Percentiles rank a stretch among this genome's conserved stretches.
These are phyloP conservation scores for Xylaria bambusicola DNA, from an alignment of 495 filamentous ascomycete genomes.

Conservation along the genomic window DNA sequence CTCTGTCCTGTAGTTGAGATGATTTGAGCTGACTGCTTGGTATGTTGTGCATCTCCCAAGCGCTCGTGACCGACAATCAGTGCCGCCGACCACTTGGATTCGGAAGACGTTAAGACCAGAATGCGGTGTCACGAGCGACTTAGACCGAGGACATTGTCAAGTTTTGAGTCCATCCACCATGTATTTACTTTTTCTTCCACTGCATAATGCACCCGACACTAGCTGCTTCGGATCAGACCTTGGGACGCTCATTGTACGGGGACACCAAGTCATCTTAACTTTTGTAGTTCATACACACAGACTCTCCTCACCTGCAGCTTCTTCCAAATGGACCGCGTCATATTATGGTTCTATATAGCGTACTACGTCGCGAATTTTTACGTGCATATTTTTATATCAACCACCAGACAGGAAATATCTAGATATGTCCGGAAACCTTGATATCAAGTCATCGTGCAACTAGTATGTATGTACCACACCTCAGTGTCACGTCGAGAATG, in stretches of 20 bases:
- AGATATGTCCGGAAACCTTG: neutral
- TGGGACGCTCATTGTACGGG: neutral
- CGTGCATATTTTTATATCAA: neutral
- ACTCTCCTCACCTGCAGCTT: too few relatives aligned
- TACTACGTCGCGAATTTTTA: too few relatives aligned
- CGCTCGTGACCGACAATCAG: neutral
- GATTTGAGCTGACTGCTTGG: neutral
- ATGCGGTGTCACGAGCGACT: constrained; percentile 11
- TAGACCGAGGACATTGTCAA: neutral
- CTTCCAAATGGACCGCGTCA: too few relatives aligned
- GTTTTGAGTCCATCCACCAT: neutral
- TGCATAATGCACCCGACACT: neutral
- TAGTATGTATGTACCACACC: constrained; percentile 11
- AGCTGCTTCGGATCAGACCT: neutral
- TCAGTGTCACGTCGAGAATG: constrained; percentile 17
- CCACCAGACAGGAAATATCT: neutral
- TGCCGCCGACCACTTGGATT: constrained; percentile 17
- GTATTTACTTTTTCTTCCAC: neutral
- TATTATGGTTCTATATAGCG: too few relatives aligned
- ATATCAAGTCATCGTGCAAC: neutral
- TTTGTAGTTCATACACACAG: too few relatives aligned
- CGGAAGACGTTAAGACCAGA: neutral
- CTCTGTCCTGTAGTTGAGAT: neutral
- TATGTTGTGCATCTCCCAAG: neutral
- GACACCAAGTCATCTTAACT: too few relatives aligned